Evolutionary conservation across 2,329 filamentous ascomycete genomes (phyloP).

Genomic region (Fusarium anthophilum): DNA sequence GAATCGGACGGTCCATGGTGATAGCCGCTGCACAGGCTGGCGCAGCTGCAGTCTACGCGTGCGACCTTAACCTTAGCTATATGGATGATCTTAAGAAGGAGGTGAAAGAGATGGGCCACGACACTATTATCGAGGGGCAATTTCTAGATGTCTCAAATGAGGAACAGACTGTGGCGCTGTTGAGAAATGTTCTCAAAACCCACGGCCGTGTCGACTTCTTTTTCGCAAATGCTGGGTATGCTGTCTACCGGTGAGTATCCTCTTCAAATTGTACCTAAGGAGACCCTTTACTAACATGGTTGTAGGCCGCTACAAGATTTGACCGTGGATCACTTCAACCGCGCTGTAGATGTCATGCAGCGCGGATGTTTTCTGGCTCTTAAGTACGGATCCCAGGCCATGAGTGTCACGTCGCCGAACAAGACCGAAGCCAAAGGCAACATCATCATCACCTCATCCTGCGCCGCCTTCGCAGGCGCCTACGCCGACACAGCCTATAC

Average conservation of each 20-base stretch:
- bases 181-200: not conserved
- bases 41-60: conserved; percentile 28
- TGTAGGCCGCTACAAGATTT: not conserved
- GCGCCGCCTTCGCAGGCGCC: conserved; percentile 10
- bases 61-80: conserved; percentile 22
- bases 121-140: not conserved
- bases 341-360: conserved; percentile 22
- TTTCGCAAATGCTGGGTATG: conserved; percentile 35
- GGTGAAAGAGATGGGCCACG: not conserved
- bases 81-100: conserved; percentile 3
- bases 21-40: conserved; percentile 29
- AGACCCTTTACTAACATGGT: accelerated
- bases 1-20: conserved; percentile 40
- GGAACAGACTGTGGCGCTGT: not conserved
- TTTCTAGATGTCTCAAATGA: not conserved
- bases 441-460: conserved; percentile 28
- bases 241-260: conserved; percentile 12
- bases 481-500: conserved; percentile 18
- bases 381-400: conserved; percentile 31
- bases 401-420: conserved; percentile 4
- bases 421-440: conserved; percentile 17
- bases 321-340: not conserved
- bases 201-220: conserved; percentile 34
- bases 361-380: conserved; percentile 26
- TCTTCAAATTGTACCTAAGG: accelerated